phyloP scores from a whole-genome alignment of 1,284 basidiomycete genomes.

The Malassezia furfur region DNA sequence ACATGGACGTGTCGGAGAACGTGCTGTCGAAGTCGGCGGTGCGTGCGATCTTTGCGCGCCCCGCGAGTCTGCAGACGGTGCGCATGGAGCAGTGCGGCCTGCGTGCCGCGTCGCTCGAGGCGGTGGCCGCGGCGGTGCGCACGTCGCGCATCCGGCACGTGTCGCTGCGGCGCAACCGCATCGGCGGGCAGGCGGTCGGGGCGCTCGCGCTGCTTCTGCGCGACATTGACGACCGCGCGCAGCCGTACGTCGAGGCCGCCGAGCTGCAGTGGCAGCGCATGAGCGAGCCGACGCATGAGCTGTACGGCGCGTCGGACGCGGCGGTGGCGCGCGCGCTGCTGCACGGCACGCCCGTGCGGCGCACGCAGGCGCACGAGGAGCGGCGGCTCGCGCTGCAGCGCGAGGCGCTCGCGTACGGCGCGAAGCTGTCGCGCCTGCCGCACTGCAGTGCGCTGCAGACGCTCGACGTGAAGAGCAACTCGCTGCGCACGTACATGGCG shows the following conservation, averaged over 20 bases:
- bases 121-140: conserved; percentile 34
- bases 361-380: conserved; percentile 24
- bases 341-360: conserved; percentile 25
- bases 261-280: not conserved
- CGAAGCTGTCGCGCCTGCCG: conserved; percentile 59
- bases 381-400: not conserved
- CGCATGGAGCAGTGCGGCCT: conserved; percentile 41
- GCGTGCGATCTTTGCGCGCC: conserved; percentile 1
- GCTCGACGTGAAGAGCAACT: conserved; percentile 82
- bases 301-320: conserved; percentile 1
- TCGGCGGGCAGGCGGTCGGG: conserved; percentile 22
- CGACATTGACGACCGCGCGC: conserved; percentile 25
- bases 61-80: conserved; percentile 55
- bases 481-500: conserved; percentile 67
- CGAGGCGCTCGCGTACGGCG: conserved; percentile 3
- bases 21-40: conserved; percentile 66
- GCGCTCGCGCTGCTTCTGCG: conserved; percentile 32
- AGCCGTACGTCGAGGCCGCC: not conserved
- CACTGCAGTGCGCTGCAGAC: conserved; percentile 74
- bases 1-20: conserved; percentile 82
- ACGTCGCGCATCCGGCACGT: conserved; percentile 39
- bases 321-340: conserved; percentile 7
- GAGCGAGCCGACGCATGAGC: not conserved
- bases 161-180: conserved; percentile 37
- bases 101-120: conserved; percentile 29